Conservation (phyloP, 768 basidiomycete genomes). For the Sporobolomyces pararoseus region DNA sequence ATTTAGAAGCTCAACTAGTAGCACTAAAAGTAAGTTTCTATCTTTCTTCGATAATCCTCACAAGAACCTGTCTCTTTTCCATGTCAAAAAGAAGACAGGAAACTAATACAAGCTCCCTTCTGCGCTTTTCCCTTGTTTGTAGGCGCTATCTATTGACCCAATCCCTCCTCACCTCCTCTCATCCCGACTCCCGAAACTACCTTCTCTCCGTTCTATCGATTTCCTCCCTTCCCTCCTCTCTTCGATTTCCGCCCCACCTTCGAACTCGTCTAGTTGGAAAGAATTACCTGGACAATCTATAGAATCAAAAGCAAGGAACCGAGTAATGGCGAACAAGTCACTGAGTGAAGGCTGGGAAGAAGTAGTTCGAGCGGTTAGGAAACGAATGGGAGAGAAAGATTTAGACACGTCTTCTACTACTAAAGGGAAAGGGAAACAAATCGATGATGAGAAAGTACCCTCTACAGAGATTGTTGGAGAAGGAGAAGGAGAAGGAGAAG, state of each 20-base stretch:
- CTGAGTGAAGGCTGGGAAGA: conserved; percentile 39
- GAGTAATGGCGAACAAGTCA: conserved; percentile 40
- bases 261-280: neutral
- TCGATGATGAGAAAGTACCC: neutral
- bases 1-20: conserved; percentile 39
- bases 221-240: conserved; percentile 29
- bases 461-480: too few relatives aligned
- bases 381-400: conserved; percentile 33
- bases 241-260: conserved; percentile 10
- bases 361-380: conserved; percentile 24
- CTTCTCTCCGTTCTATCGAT: conserved; percentile 13
- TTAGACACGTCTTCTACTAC: conserved; percentile 3
- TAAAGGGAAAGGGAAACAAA: neutral
- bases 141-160: conserved; percentile 31
- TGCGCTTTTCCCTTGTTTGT: neutral
- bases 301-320: conserved; percentile 41
- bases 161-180: conserved; percentile 27
- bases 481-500: conserved; percentile 5
- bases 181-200: conserved; percentile 34
- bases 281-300: conserved; percentile 14
- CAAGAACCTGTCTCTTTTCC: too few relatives aligned
- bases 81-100: too few relatives aligned
- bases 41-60: neutral
- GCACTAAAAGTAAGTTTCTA: conserved; percentile 30
- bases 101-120: too few relatives aligned